Evolutionary conservation across 257 asterid genomes (phyloP).

Genomic region (Cynanchum wilfordii): DNA sequence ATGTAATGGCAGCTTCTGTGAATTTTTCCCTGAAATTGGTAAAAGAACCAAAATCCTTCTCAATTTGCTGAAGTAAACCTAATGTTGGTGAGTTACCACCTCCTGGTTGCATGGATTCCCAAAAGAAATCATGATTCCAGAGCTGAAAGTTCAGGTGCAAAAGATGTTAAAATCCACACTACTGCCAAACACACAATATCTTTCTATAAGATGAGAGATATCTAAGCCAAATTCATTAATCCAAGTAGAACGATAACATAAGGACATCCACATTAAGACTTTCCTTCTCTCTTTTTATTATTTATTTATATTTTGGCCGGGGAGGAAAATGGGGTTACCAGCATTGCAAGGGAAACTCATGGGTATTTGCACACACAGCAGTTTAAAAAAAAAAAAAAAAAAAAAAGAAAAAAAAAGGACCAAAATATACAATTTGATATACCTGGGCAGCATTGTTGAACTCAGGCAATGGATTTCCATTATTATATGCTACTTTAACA

Average conservation of each 20-base stretch:
- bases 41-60: constrained; percentile 85
- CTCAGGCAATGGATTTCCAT: constrained; percentile 83
- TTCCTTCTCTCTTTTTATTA: neutral
- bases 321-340: neutral
- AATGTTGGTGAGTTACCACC: constrained; percentile 72
- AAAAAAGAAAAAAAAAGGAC: no score
- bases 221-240: neutral
- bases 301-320: neutral
- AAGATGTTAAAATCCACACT: constrained; percentile 1
- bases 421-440: neutral
- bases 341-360: neutral
- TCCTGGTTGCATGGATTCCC: constrained; percentile 96
- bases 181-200: neutral
- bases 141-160: constrained; percentile 39
- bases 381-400: neutral
- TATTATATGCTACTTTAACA: constrained; percentile 64
- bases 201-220: neutral
- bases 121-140: constrained; percentile 97
- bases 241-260: neutral
- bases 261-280: neutral
- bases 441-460: constrained; percentile 94
- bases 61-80: constrained; percentile 77
- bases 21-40: constrained; percentile 66
- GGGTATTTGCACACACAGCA: neutral
- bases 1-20: constrained; percentile 55